Evolutionary conservation across 1,284 basidiomycete genomes (phyloP), one percentile per base, ranked within the genome.

Genomic region (Marasmius tenuissimus): DNA sequence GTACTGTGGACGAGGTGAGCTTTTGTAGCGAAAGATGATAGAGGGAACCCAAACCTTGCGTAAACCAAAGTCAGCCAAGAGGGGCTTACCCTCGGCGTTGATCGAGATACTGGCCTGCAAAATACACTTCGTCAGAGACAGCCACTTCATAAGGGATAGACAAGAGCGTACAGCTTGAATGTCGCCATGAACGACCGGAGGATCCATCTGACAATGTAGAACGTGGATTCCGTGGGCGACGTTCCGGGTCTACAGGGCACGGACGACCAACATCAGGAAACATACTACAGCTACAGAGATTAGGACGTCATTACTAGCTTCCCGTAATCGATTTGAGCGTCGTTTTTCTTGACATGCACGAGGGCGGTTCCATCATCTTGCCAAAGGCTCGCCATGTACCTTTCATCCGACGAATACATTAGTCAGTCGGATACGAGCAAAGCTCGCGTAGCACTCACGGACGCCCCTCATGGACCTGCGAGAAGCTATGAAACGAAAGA

Each of bases 131-230:
- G 45, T 57, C 39, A 53, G 40, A 71, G 76, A 54, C 61, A 84
- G 18, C 4, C 27, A 4, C 2, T 27, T 27, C 4, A 27, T 4
- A 4, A 27, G 4, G 27, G 27, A 27, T 27, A 4, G n/a, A 4
- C 27, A 27, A 27, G 4, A 27, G 4, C 27, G 27, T 2, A 27
- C 27, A 27, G 78, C 80, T 73, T 80, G 82, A 60, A 85, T 71
- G 65, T 84, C 81, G 5, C 85, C 84, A 57, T 85, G 84, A 1
- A 84, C 80, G 27, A 85, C 75, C 7, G 80, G 76, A 27, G 81
- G 80, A 35, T 69, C 63, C 77, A 82, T 81, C 35, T 70, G 74
- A 3, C 12, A 14, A 63, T 86, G 85, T 22, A 86, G 69, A 38
- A 85, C 76, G 54, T 75, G 68, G 38, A 85, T 68, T 11, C 84